Percentiles rank a stretch among this genome's conserved stretches.
Conservation (phyloP, 306 rosid species). For the Lagenaria siceraria region DNA sequence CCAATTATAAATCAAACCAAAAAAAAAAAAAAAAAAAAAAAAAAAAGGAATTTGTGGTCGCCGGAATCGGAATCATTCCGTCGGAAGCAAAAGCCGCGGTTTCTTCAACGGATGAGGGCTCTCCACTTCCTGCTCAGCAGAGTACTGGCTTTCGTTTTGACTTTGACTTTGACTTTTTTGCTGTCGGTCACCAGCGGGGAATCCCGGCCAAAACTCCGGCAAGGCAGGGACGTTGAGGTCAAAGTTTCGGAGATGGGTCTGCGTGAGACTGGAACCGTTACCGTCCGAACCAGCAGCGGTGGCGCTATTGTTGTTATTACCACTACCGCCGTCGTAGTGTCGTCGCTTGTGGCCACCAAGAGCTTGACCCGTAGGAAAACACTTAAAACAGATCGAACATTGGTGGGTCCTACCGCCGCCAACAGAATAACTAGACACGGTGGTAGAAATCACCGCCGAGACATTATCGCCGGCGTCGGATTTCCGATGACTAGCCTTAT, state of each 20-base stretch:
- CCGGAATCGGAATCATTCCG: neutral
- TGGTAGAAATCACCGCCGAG: neutral
- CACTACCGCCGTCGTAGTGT: conserved; percentile 74
- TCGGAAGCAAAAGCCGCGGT: conserved; percentile 21
- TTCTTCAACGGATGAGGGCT: conserved; percentile 72
- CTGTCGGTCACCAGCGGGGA: conserved; percentile 18
- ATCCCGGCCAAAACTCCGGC: conserved; percentile 40
- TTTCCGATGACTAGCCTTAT: conserved; percentile 92
- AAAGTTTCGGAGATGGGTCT: conserved; percentile 23
- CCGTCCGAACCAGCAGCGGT: conserved; percentile 61
- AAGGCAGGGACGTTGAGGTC: conserved; percentile 84
- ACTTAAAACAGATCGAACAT: conserved; percentile 71
- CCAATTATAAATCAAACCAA: neutral
- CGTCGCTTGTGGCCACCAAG: conserved; percentile 97
- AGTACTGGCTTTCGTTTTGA: neutral
- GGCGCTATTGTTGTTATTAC: conserved; percentile 26
- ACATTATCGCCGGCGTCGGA: neutral
- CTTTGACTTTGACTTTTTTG: neutral
- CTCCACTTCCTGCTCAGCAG: conserved; percentile 39
- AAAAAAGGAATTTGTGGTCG: neutral
- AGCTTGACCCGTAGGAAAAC: conserved; percentile 80
- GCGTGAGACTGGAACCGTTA: conserved; percentile 26
- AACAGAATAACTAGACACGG: neutral
- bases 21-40: neutral
- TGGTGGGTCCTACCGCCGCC: neutral